Evolutionary conservation across 768 basidiomycete genomes (phyloP).

Genomic region (Cystoderma amianthinum): DNA sequence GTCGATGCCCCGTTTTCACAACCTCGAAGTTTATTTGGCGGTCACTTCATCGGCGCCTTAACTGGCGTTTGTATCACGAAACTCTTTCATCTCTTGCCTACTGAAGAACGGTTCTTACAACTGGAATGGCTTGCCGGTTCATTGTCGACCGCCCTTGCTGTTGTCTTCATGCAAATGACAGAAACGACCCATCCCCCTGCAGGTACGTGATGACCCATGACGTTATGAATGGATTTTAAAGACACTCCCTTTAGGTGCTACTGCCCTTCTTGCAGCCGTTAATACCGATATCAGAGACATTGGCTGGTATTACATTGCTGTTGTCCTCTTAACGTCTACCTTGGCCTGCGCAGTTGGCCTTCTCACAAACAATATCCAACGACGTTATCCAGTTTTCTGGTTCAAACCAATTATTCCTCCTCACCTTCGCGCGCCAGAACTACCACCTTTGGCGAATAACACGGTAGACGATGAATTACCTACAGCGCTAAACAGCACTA

Average conservation of each 20-base stretch:
- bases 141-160: constrained; percentile 30
- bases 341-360: constrained; percentile 39
- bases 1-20: constrained; percentile 48
- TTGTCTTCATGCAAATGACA: constrained; percentile 47
- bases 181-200: constrained; percentile 48
- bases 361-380: constrained; percentile 42
- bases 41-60: constrained; percentile 44
- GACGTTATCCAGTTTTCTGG: constrained; percentile 45
- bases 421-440: not conserved
- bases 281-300: constrained; percentile 32
- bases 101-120: constrained; percentile 32
- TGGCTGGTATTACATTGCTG: constrained; percentile 48
- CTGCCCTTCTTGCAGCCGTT: constrained; percentile 41
- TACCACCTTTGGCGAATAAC: not conserved
- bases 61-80: constrained; percentile 45
- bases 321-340: constrained; percentile 39
- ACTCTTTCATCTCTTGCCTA: constrained; percentile 37
- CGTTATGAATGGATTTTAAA: not conserved
- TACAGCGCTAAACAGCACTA: not conserved
- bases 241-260: constrained; percentile 29
- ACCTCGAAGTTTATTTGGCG: constrained; percentile 42
- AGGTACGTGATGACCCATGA: constrained; percentile 17
- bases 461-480: not conserved
- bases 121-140: constrained; percentile 43
- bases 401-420: constrained; percentile 15